Base-by-base conservation (phyloP, 768 basidiomycete genomes). In the Lanmaoa pseudosensibilis region DNA sequence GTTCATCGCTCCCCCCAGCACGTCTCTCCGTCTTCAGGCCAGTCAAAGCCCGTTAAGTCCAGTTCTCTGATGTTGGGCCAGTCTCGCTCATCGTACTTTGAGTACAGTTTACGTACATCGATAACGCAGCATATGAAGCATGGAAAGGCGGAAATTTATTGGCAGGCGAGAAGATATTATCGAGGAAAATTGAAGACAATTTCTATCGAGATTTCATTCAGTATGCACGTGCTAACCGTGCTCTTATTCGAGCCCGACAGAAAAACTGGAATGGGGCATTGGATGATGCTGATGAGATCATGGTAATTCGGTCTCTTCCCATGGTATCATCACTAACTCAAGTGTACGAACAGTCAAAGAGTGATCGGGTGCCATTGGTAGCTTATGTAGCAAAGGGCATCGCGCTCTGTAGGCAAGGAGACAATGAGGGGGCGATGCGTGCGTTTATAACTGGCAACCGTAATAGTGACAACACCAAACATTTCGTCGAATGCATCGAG, bases 201-300 rank as follows among this genome's bases (percentile, higher is more conserved):
- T 12, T 12, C 2, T 23, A 23, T 13, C 36, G 10, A 32, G 32
- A 6, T 32, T 47, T 51, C n/a, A 5, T 19, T 12, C 25, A 13
- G 18, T 60, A 65, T 45, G 11, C 33, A 6, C 49, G 37, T 19
- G 64, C 50, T 16, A 65, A 59, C 25, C 64, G 63, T 36, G 53
- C 64, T 16, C 45, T 65, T 19, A 39, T 65, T 44, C 64, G 64
- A 11, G n/a, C 27, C 2, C 47, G 49, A 15, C 57, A 1, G 3
- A 12, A 32, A 21, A 32, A 65, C 18, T 55, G 50, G 45, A 5
- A 2, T 1, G 55, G 27, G 4, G 64, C 64, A 7, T 45, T 55
- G 25, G 23, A 52, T 4, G 64, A 65, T 32, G 51, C 23, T 25
- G 5, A n/a, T 3, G 44, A 11, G 4, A 23, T 34, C 9, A 41